Evolutionary conservation across 352 stramenopile genomes (phyloP).

Genomic region (Globisporangium abappressorium): DNA sequence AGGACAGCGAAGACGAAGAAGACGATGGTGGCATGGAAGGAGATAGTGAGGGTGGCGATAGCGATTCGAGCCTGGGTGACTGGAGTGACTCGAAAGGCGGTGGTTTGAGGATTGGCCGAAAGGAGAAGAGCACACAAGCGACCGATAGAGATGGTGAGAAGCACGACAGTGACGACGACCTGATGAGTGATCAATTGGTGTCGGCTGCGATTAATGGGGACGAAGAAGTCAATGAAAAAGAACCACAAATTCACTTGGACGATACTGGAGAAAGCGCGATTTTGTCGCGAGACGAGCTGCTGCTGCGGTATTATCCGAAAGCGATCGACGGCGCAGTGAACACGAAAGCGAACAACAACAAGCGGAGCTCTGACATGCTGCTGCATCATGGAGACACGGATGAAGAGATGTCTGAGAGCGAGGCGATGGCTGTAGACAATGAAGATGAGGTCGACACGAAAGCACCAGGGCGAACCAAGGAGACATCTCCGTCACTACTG

Average conservation of each 20-base stretch:
- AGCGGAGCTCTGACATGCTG: neutral
- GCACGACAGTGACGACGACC: conserved; percentile 5
- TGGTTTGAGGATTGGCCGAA: neutral
- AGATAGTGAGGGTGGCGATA: conserved; percentile 7
- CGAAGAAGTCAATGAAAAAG: neutral
- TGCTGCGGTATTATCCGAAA: conserved; percentile 44
- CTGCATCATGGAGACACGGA: neutral
- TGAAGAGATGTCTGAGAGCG: conserved; percentile 13
- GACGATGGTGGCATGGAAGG: neutral
- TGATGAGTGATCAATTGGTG: neutral
- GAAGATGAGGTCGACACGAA: neutral
- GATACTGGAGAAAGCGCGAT: neutral
- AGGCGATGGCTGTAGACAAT: neutral
- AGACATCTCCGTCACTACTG: neutral
- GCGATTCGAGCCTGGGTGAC: conserved; percentile 5
- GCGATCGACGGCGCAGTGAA: neutral
- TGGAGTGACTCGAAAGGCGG: neutral
- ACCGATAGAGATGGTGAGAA: neutral
- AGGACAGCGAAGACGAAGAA: conserved; percentile 34
- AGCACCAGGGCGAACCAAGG: neutral
- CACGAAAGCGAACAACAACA: neutral
- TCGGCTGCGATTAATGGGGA: neutral
- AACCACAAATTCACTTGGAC: neutral
- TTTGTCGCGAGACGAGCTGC: conserved; percentile 25
- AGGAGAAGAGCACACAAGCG: neutral